Percentiles rank a stretch among this genome's conserved stretches.
Evolutionary conservation across 1,284 basidiomycete genomes (phyloP).

Genomic region (Boletus semigastroideus): DNA sequence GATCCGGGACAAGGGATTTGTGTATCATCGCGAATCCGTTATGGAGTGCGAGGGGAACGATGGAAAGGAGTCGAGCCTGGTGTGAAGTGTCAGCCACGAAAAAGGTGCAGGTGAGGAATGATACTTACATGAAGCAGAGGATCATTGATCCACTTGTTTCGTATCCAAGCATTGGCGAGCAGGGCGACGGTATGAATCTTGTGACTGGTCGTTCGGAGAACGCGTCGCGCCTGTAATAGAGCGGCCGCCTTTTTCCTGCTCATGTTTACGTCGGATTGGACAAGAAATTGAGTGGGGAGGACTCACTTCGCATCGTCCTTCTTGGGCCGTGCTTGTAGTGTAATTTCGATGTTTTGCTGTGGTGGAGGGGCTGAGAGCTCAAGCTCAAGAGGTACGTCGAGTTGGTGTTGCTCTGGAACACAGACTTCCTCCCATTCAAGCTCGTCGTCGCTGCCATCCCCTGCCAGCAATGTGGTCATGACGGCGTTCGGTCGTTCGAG

Average conservation of each 20-base stretch:
- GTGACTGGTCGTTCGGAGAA: constrained; percentile 76
- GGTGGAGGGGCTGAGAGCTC: constrained; percentile 24
- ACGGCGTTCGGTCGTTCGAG: constrained; percentile 3
- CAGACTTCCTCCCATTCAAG: constrained; percentile 47
- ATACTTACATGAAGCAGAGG: constrained; percentile 68
- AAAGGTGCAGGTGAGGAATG: constrained; percentile 3
- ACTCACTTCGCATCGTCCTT: constrained; percentile 36
- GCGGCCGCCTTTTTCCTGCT: constrained; percentile 46
- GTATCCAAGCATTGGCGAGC: constrained; percentile 70
- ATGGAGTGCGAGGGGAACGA: constrained; percentile 78
- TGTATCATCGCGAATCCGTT: constrained; percentile 78
- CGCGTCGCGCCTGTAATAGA: constrained; percentile 60
- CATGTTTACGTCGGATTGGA: constrained; percentile 11
- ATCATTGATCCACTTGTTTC: constrained; percentile 89
- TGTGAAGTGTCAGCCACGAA: constrained; percentile 8
- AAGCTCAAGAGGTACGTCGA: constrained; percentile 23
- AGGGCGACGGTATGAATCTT: constrained; percentile 85
- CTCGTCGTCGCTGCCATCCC: constrained; percentile 39
- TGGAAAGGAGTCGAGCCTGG: constrained; percentile 82
- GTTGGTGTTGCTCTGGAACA: constrained; percentile 29
- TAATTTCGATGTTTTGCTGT: constrained; percentile 56
- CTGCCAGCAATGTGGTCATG: constrained; percentile 21
- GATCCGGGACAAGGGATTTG: constrained; percentile 80
- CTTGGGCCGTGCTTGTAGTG: constrained; percentile 47
- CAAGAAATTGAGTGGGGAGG: neutral